Evolutionary conservation across 1,284 basidiomycete species (phyloP), one percentile per base, ranked within the genome.

Genomic region (Calocybe gambosa): DNA sequence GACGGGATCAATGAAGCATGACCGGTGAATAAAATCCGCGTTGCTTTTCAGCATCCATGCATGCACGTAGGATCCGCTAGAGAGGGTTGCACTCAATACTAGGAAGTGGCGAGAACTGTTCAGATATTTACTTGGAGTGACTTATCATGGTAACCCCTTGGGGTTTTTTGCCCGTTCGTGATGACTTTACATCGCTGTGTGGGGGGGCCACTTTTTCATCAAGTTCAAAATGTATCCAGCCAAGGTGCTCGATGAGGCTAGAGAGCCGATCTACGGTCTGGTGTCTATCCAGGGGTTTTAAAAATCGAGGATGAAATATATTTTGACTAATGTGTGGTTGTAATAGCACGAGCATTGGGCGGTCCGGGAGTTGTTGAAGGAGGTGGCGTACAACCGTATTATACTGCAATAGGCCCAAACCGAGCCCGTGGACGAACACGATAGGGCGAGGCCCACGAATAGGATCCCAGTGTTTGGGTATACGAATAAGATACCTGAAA

Each of bases 1-100:
- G 25, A 89, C 85, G 5, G 93, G 91, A 59, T 96, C 93, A 25
- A 93, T 83, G 59, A 95, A 93, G 57, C 88, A 90, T 10, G 82
- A 91, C 2, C 90, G 77, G 2, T 69, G 67, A 37, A 85, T 67
- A 55, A 94, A 71, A 34, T 77, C 66, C 0, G 90, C 84, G 47
- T 80, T 71, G 20, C 77, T 76, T 65, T 94, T 94, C 41, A 95
- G 69, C 60, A 94, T 73, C 89, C 89, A 92, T 8, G 85, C 82
- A 58, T 92, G 89, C 0, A 73, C 66, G 59, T 88, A 89, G 3
- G 83, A 81, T 1, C 86, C 85, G 55, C 82, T 85, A 25, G 34
- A 41, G 15, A 34, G 20, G 26, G 51, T 18, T 44, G 6, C 33
- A 54, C 55, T 42, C 58, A 44, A 38, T 26, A 35, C 29, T 20